Percentiles rank a stretch among this genome's conserved stretches.
These are phyloP conservation scores for Monilinia aucupariae DNA, from an alignment of 2,329 filamentous ascomycete genomes.

Conservation along the genomic window DNA sequence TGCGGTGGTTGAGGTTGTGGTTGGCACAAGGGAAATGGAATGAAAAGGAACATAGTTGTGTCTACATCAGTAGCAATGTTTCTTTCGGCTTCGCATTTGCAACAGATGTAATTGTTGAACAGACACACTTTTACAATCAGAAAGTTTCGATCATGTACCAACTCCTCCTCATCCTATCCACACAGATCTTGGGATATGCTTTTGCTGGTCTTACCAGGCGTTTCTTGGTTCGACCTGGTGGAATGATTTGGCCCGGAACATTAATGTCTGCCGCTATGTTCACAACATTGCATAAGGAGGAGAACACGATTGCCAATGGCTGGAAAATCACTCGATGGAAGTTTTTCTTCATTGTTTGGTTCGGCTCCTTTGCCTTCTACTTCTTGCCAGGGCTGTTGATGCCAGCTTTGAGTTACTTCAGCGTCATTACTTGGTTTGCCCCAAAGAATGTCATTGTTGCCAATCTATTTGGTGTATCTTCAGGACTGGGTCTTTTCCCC, in stretches of 20 bases:
- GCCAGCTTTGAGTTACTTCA: constrained; percentile 84
- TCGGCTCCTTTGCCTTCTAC: constrained; percentile 70
- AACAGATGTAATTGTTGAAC: constrained; percentile 85
- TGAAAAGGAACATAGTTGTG: constrained; percentile 81
- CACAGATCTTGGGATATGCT: constrained; percentile 79
- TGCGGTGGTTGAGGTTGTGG: constrained; percentile 58
- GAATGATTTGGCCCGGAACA: constrained; percentile 89
- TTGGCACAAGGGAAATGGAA: constrained; percentile 78
- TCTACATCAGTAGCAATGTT: constrained; percentile 85
- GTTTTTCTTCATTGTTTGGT: constrained; percentile 74
- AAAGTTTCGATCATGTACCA: constrained; percentile 72
- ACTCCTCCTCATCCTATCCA: constrained; percentile 75
- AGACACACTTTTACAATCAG: constrained; percentile 84
- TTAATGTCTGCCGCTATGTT: constrained; percentile 89
- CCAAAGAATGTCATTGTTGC: constrained; percentile 81
- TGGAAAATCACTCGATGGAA: constrained; percentile 79
- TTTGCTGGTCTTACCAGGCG: constrained; percentile 77
- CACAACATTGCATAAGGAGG: constrained; percentile 74
- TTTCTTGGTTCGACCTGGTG: constrained; percentile 76
- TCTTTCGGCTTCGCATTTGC: constrained; percentile 87
- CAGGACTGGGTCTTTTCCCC: constrained; percentile 76
- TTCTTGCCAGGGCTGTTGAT: constrained; percentile 78
- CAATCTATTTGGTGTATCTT: constrained; percentile 81
- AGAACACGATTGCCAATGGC: constrained; percentile 74
- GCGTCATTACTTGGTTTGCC: constrained; percentile 81